These are phyloP conservation scores for Boechera divaricarpa DNA, from an alignment of 345 rosid species.

Conservation along the genomic window DNA sequence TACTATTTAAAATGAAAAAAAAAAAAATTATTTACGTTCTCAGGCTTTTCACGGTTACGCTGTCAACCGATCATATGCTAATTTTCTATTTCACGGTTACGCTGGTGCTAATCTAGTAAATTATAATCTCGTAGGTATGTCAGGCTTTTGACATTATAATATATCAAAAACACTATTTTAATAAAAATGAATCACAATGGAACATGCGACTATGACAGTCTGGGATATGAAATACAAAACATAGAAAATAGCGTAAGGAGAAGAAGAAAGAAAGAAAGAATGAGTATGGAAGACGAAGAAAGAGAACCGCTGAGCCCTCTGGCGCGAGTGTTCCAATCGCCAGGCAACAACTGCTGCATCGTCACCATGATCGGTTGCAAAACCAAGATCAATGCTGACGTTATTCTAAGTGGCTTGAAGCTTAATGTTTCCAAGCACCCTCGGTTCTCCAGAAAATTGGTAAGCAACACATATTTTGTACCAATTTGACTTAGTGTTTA, in stretches of 20 bases:
- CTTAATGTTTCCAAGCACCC: slow-evolving; percentile 68
- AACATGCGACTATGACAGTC: neutral
- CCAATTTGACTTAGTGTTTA: too few relatives aligned
- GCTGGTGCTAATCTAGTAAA: too few relatives aligned
- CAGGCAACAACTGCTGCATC: slow-evolving; percentile 52
- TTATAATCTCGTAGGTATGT: too few relatives aligned
- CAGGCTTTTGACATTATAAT: too few relatives aligned
- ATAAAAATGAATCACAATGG: too few relatives aligned
- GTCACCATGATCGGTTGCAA: slow-evolving; percentile 58
- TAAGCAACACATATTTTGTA: neutral
- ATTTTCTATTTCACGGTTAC: too few relatives aligned
- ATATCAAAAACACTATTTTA: too few relatives aligned
- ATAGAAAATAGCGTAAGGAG: neutral
- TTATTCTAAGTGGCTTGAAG: slow-evolving; percentile 49
- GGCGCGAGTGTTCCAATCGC: slow-evolving; percentile 55
- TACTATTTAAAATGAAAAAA: too few relatives aligned
- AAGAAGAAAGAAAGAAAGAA: neutral
- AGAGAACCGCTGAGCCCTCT: slow-evolving; percentile 58
- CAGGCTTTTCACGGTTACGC: too few relatives aligned
- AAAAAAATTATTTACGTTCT: too few relatives aligned
- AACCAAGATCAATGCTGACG: slow-evolving; percentile 46
- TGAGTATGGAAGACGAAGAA: slow-evolving; percentile 1
- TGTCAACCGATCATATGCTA: too few relatives aligned
- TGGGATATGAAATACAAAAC: neutral
- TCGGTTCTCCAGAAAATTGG: slow-evolving; percentile 80